Percentiles rank a stretch among this genome's conserved stretches.
Evolutionary conservation across 2,329 filamentous ascomycete species (phyloP).

Genomic region (Exophiala calicioides): DNA sequence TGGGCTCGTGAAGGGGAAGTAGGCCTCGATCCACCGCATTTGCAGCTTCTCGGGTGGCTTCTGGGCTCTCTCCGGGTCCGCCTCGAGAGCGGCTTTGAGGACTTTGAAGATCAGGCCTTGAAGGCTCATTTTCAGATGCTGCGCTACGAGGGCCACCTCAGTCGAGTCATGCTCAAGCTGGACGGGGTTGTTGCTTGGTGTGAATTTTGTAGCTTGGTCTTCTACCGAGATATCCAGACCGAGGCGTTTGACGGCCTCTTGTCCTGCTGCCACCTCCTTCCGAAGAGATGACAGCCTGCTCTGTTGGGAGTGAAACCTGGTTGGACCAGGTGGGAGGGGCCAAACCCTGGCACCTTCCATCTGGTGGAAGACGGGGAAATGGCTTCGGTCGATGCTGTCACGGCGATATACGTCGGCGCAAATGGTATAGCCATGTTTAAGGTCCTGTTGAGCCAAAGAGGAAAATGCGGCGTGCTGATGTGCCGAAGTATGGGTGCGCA

Average conservation of each 20-base stretch:
- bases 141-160: slow-evolving; percentile 79
- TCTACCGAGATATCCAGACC: no score
- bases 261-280: slow-evolving; percentile 66
- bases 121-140: slow-evolving; percentile 84
- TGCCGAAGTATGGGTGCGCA: slow-evolving; percentile 91
- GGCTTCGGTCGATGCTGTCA: slow-evolving; percentile 90
- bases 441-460: slow-evolving; percentile 34
- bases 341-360: slow-evolving; percentile 95
- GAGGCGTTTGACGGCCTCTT: slow-evolving; percentile 60
- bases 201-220: slow-evolving; percentile 50
- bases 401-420: slow-evolving; percentile 92
- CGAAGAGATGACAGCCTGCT: slow-evolving; percentile 31
- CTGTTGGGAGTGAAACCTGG: slow-evolving; percentile 29
- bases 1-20: slow-evolving; percentile 95
- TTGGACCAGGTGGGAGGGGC: slow-evolving; percentile 51
- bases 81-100: slow-evolving; percentile 72
- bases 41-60: slow-evolving; percentile 70
- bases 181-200: slow-evolving; percentile 78
- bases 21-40: slow-evolving; percentile 93
- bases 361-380: slow-evolving; percentile 97
- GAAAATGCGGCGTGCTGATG: slow-evolving; percentile 84
- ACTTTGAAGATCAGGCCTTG: slow-evolving; percentile 89
- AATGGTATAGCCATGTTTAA: slow-evolving; percentile 78
- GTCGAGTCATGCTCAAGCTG: slow-evolving; percentile 71
- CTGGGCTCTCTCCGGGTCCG: slow-evolving; percentile 36